Evolutionary conservation across 2,329 filamentous ascomycete species (phyloP), one percentile per base, ranked within the genome.

Genomic region (Tolypocladium endophyticum): DNA sequence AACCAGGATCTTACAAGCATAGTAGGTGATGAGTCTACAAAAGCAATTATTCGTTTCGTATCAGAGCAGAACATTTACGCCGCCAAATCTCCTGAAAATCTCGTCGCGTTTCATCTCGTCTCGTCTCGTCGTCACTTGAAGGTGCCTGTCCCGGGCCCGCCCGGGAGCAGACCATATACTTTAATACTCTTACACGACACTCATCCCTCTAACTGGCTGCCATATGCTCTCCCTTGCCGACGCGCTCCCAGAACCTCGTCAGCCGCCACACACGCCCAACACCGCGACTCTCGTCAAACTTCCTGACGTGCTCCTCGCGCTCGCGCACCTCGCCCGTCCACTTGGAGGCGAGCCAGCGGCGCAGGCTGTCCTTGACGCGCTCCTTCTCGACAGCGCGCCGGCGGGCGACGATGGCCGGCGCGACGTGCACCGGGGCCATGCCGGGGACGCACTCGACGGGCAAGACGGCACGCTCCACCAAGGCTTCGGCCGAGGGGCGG

Each of bases 351-450:
- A 90, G 79, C 85, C 86, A 89, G 16, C 79, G 77, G 43, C 86
- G 74, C 61, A 90, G 71, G 20, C 79, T 79, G 66, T 90, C 87
- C 69, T 89, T 89, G 52, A 90, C 77, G 61, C 79, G 78, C 73
- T 89, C 86, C 64, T 81, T 81, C 73, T 90, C 87, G 20, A 90
- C 78, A 16, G 80, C 81, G 59, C 83, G 77, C 67, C 83, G 82
- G 63, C 79, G 79, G 35, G 84, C 85, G n/a, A 88, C 81, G 39
- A 89, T 73, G 0, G 77, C 80, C 0, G 86, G 86, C 0, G 85
- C 82, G 1, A 88, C 76, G 58, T 70, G 69, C 62, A 71, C 73
- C 59, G 65, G 69, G 59, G 64, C 63, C 65, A 74, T 69, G 33
- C 77, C 77, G 7, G 79, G 78, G 18, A 83, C 81, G 67, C 85